phyloP scores from a whole-genome alignment of 768 basidiomycete species.

The Trametes villosa region DNA sequence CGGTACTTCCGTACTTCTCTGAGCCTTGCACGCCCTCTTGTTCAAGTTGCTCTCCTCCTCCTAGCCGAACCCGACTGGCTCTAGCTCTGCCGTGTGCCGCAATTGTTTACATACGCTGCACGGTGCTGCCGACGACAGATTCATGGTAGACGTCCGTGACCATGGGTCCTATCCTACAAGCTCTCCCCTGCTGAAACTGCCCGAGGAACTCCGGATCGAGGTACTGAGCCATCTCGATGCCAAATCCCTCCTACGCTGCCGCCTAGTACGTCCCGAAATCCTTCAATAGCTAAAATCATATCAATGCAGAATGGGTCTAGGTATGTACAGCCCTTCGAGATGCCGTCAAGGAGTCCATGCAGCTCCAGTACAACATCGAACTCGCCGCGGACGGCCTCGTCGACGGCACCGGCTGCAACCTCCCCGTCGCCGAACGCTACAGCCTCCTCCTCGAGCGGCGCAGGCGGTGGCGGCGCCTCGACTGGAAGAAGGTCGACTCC shows the following conservation, averaged over 20 bases:
- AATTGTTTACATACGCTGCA: no score
- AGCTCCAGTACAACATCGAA: slow-evolving; percentile 38
- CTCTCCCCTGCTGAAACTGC: slow-evolving; percentile 9
- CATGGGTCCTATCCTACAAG: not conserved
- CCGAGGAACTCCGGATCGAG: slow-evolving; percentile 24
- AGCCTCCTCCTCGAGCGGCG: slow-evolving; percentile 40
- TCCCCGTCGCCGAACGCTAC: slow-evolving; percentile 39
- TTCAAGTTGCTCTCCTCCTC: no score
- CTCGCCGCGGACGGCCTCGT: slow-evolving; percentile 37
- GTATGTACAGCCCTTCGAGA: slow-evolving; percentile 29
- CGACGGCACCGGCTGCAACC: slow-evolving; percentile 23
- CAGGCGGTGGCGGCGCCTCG: slow-evolving; percentile 39
- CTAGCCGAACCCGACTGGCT: no score
- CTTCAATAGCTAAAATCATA: not conserved
- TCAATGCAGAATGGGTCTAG: slow-evolving; percentile 16
- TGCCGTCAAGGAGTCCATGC: slow-evolving; percentile 27
- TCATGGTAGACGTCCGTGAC: no score
- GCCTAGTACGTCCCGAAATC: slow-evolving; percentile 11
- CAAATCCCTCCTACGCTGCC: slow-evolving; percentile 20
- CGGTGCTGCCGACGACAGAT: no score
- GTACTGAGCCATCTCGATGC: slow-evolving; percentile 23
- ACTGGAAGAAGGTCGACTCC: slow-evolving; percentile 29
- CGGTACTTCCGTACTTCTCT: no score
- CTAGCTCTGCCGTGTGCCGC: no score
- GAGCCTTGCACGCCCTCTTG: no score